Evolutionary conservation across 176 grass and related monocot species (phyloP), one percentile per base, ranked within the genome.

Genomic region (Leersia perrieri): DNA sequence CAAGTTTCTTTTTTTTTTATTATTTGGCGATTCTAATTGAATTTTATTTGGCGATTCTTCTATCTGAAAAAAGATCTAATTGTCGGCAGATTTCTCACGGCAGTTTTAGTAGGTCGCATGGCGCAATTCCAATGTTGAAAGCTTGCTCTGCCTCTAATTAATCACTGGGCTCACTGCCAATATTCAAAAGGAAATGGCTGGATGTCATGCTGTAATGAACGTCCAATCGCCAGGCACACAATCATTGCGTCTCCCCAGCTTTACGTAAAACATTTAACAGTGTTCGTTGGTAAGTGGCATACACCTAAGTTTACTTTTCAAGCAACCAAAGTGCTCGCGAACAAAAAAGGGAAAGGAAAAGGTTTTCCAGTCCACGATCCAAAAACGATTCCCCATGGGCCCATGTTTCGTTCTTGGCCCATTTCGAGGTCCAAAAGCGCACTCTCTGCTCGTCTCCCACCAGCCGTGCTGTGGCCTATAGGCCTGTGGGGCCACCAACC

Each of bases 301-400:
- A 9, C 49, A 53, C 49, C 49, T n/a, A 22, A n/a, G 45, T 51
- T 51, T 51, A 51, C 45, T 51, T 51, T 38, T 9, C 22, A 15
- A 70, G 38, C 12, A 44, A 9, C 38, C n/a, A n/a, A 15, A 15
- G 5, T 38, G 12, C 68, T 1, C 49, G 20, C 0, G 4, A 1
- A 22, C 2, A 53, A 53, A 53, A 53, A 22, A 53, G 5, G n/a
- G n/a, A n/a, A 53, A 22, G 16, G 20, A 51, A 51, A 47, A 51
- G 7, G 18, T 16, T 16, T 9, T 53, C 15, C 11, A 71, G 60
- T 39, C 58, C 83, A 72, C 9, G 75, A 79, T 85, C 83, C 75
- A 26, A 85, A 85, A 73, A 57, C 16, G 83, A 85, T 79, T 79
- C 75, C 66, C 13, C 18, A 9, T 26, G 41, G 67, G 75, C 10